Evolutionary conservation across 257 asterid species (phyloP), one percentile per base, ranked within the genome.

Genomic region (Rhazya stricta): DNA sequence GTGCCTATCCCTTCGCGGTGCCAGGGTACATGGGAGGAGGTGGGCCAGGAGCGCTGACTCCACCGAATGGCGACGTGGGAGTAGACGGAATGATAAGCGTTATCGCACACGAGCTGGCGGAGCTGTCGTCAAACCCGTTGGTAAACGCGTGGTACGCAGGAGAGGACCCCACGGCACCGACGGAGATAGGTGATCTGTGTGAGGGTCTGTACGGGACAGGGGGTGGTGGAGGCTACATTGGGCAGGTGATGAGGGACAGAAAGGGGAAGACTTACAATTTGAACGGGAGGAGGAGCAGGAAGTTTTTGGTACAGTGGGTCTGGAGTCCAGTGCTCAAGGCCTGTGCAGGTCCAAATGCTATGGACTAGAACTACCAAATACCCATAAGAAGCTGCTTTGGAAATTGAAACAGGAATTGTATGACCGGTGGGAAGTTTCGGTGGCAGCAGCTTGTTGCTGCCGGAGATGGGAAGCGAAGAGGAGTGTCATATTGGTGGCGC

Each of bases 131-230:
- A 60, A 94, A 94, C 21, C 98, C 98, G n/a, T 81, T 94, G 69
- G 86, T 94, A 46, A 94, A 94, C 76, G 98, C 98, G n/a, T 94
- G 97, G 97, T 94, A 94, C 73, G 97, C 98, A 2, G 98, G 98
- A 0, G 96, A 94, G 81, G 97, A 93, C 54, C 97, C 98, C 9
- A 90, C 90, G 77, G 91, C 96, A 41, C 97, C 97, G 43, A 91
- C 97, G 50, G 97, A 93, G 85, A 93, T 93, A 0, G 98, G 96
- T 1, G 98, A 91, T 69, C 81, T 94, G 76, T 94, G 98, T 48
- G 98, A 93, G 29, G 97, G 98, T 23, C n/a, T 93, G 82, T 93
- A 93, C 63, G 98, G 98, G 0, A 91, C 84, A 0, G 97, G 97
- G 0, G 98, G 97, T 8, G 98, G 98, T 0, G 98, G 98, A 25